Evolutionary conservation across 108 stramenopile species (phyloP), one percentile per base, ranked within the genome.

Genomic region (Fistulifera pelliculosa): DNA sequence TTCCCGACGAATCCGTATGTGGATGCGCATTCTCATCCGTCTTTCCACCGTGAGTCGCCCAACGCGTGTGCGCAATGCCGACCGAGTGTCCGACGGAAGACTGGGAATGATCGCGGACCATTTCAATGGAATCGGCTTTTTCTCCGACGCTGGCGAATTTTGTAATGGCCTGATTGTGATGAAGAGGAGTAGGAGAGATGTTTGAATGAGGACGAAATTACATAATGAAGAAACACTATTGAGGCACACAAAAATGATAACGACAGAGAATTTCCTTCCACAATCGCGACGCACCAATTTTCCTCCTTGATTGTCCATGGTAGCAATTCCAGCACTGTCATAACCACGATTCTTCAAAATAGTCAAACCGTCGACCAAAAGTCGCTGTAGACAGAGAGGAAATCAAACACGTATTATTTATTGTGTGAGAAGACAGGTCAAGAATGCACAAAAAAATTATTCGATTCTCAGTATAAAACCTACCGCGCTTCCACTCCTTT

Each of bases 11-110:
- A 75, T 96, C 96, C n/a, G 61, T 70, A 71, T 98, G 99, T 16
- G 99, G 97, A 73, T 99, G 99, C 7, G 97, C 96, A 70, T 99
- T 99, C 53, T 79, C 79, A 58, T 97, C 97, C 6, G 95, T 99
- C 60, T 98, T 97, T 24, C 96, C 96, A 58, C 99, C 99, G 63
- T 96, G 94, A 1, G 99, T 99, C 11, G 99, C 97, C 99, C 99
- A 99, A 21, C 99, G 96, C 6, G 99, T 98, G 74, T 98, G 97
- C 7, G 95, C 99, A 59, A 99, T 98, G 44, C 97, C 97, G 23
- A 95, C 71, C 40, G 59, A 42, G 58, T 96, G 94, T 13, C 87
- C 85, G 10, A 42, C 56, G 39, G 81, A 77, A 24, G n/a, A 42
- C 22, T 52, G 50, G 11, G 86, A 77, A 44, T 83, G 80, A 35